Evolutionary conservation across 495 filamentous ascomycete species (phyloP).

Genomic region (Penicillium maclennaniae): DNA sequence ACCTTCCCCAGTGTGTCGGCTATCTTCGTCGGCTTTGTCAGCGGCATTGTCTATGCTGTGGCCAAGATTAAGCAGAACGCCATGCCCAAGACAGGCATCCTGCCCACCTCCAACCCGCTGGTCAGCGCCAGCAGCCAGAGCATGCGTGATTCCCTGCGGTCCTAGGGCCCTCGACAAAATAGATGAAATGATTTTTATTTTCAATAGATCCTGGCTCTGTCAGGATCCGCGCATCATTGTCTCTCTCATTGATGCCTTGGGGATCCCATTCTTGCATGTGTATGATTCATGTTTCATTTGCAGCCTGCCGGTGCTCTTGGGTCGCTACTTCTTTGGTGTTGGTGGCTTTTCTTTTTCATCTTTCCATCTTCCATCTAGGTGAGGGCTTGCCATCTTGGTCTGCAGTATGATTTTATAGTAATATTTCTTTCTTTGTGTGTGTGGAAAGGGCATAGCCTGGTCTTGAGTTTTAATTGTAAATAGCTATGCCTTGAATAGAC

Average conservation of each 20-base stretch:
- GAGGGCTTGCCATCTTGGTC: slow-evolving; percentile 10
- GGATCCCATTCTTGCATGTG: slow-evolving; percentile 25
- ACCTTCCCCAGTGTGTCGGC: slow-evolving; percentile 90
- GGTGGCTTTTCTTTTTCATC: slow-evolving; percentile 23
- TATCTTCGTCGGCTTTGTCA: slow-evolving; percentile 84
- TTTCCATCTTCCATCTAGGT: slow-evolving; percentile 11
- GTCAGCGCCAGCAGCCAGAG: slow-evolving; percentile 92
- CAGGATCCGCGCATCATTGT: slow-evolving; percentile 3
- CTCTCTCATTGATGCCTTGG: slow-evolving; percentile 1
- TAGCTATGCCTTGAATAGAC: slow-evolving; percentile 31
- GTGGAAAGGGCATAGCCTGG: slow-evolving; percentile 24
- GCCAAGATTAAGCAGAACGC: slow-evolving; percentile 83
- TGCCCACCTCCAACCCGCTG: slow-evolving; percentile 63
- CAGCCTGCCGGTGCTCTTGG: slow-evolving; percentile 17
- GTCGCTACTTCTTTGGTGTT: slow-evolving; percentile 25
- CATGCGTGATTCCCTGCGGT: slow-evolving; percentile 77
- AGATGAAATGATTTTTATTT: slow-evolving; percentile 7
- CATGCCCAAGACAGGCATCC: slow-evolving; percentile 53
- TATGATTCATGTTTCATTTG: slow-evolving; percentile 37
- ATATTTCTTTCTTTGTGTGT: slow-evolving; percentile 9
- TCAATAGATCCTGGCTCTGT: neutral
- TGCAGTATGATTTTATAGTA: slow-evolving; percentile 24
- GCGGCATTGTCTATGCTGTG: slow-evolving; percentile 86
- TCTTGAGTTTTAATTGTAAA: slow-evolving; percentile 19
- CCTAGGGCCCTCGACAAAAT: slow-evolving; percentile 23